Evolutionary conservation across 1,139 yeast genomes (phyloP), one percentile per base, ranked within the genome.

Genomic region (Kluyveromyces sp.): DNA sequence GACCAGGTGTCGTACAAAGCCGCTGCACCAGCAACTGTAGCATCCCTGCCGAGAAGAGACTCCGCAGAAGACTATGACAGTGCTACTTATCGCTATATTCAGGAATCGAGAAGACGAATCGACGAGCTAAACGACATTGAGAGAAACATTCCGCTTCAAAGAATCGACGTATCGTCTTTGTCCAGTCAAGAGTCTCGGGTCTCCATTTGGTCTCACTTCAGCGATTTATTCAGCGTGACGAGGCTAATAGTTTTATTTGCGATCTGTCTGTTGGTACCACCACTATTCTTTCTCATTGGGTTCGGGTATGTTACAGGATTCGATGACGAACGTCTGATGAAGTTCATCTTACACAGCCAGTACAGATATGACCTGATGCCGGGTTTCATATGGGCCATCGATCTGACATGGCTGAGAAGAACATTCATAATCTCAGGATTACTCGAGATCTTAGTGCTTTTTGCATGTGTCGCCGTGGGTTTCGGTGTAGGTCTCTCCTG

Each of bases 401-500:
- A 54, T 36, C 41, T 58, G 11, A 33, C 38, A 17, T 55, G 61
- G 61, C 47, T 58, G 36, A 39, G 59, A 15, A 44, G 34, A 3
- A 12, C 51, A 18, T 49, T 55, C 33, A 20, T 56, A 4, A 3
- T 45, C 4, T 16, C 56, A 11, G 61, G 61, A 3, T 28, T 45
- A 3, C 8, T 46, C 2, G 61, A 58, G 33, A 11, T 46, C 13
- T 7, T 53, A 13, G 36, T 45, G 6, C 44, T 51, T 4, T 36
- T 59, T 13, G 67, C 61, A 1, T 55, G 64, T 49, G 54, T 64
- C 15, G 62, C 60, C 36, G 52, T 59, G 22, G 66, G 66, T 2
- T 59, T 66, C 46, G 69, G 68, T 12, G 66, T 65, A 9, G 69
- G 69, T 0, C 45, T 63, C 4, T 25, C 42, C 12, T 17, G 36